Conservation (phyloP, 208 protist species). For the Leishmania mexicana region DNA sequence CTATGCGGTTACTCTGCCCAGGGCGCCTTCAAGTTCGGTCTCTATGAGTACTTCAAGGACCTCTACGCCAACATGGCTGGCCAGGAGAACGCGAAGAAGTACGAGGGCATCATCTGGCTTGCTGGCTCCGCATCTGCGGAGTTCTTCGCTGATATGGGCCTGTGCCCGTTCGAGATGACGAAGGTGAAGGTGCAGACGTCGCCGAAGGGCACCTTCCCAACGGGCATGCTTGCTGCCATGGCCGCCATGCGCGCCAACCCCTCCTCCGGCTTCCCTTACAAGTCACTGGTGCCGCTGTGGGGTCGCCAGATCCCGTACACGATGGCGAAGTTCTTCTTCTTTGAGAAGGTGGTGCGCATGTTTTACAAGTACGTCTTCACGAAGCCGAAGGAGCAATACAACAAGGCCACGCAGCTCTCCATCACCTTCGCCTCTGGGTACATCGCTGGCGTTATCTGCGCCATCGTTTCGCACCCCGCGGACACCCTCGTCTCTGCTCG, state of each 20-base stretch:
- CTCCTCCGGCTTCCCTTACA: constrained; percentile 87
- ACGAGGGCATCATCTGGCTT: constrained; percentile 85
- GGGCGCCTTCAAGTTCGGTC: constrained; percentile 94
- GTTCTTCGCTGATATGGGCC: constrained; percentile 96
- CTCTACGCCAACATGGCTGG: constrained; percentile 87
- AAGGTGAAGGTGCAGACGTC: constrained; percentile 95
- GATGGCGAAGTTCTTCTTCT: constrained; percentile 96
- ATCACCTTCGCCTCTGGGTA: constrained; percentile 95
- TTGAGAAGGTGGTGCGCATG: constrained; percentile 82
- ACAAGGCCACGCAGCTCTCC: constrained; percentile 84
- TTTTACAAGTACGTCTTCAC: constrained; percentile 92
- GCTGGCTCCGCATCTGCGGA: constrained; percentile 94
- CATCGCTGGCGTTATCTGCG: constrained; percentile 95
- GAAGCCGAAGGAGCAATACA: constrained; percentile 85
- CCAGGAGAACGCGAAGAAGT: constrained; percentile 78
- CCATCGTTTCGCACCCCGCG: constrained; percentile 95
- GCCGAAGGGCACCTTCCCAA: constrained; percentile 81
- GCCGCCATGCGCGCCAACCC: constrained; percentile 71
- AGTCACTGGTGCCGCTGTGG: constrained; percentile 92
- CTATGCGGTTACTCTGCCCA: constrained; percentile 93
- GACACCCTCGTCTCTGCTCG: constrained; percentile 94
- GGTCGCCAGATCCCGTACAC: constrained; percentile 96
- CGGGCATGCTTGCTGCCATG: constrained; percentile 65
- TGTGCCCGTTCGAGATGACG: constrained; percentile 95
- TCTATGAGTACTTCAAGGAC: constrained; percentile 96